Percentiles rank a stretch among this genome's conserved stretches.
Evolutionary conservation across 1,139 yeast species (phyloP).

Genomic region (Scheffersomyces cryptocercus): DNA sequence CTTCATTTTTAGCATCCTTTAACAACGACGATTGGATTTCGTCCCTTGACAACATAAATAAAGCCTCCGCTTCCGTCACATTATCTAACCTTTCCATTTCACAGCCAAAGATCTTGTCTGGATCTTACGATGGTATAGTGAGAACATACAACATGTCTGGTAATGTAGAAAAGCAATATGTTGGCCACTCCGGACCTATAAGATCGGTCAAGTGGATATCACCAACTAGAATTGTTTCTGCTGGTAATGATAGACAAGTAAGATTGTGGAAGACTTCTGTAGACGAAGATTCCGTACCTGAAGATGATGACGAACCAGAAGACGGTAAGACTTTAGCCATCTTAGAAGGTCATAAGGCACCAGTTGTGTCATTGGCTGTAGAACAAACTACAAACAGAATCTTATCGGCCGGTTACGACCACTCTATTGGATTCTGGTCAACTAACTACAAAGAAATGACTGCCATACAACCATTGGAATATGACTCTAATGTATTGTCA

Average conservation of each 20-base stretch:
- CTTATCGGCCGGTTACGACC: constrained; percentile 83
- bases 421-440: constrained; percentile 85
- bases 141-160: constrained; percentile 87
- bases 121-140: constrained; percentile 93
- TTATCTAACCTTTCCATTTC: constrained; percentile 29
- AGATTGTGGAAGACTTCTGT: constrained; percentile 81
- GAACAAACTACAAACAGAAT: constrained; percentile 54
- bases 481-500: constrained; percentile 53
- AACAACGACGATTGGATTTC: constrained; percentile 97
- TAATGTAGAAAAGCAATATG: constrained; percentile 74
- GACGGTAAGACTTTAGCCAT: constrained; percentile 80
- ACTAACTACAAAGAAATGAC: constrained; percentile 83
- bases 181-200: constrained; percentile 87
- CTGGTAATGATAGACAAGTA: constrained; percentile 85
- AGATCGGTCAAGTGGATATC: constrained; percentile 79
- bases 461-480: constrained; percentile 61
- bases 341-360: constrained; percentile 85
- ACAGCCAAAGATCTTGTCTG: constrained; percentile 68
- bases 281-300: constrained; percentile 35
- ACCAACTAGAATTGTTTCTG: constrained; percentile 75
- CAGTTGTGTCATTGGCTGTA: constrained; percentile 77
- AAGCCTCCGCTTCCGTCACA: constrained; percentile 25
- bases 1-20: constrained; percentile 84
- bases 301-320: constrained; percentile 54
- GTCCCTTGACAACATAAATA: constrained; percentile 57